Percentiles rank a stretch among this genome's conserved stretches.
phyloP scores from a whole-genome alignment of 306 rosid genomes.

The Aeschynomene evenia region DNA sequence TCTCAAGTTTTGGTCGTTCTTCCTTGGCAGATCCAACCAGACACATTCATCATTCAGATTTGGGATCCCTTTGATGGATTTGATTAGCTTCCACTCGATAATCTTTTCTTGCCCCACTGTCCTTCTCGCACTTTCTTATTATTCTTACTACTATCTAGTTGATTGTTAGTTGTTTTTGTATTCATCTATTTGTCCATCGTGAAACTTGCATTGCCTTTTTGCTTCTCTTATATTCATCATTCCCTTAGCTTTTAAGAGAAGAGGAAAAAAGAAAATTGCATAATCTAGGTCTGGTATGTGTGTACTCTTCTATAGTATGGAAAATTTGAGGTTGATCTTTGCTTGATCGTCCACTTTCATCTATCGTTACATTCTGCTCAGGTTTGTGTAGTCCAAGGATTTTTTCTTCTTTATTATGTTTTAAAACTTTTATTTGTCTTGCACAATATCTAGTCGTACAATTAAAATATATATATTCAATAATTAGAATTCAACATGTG shows the following conservation, averaged over 20 bases:
- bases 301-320: not conserved
- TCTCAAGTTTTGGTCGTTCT: slow-evolving; percentile 33
- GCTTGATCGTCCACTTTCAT: not conserved
- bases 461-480: too few species aligned
- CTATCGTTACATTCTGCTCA: not conserved
- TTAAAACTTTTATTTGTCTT: too few species aligned
- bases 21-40: slow-evolving; percentile 18
- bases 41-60: slow-evolving; percentile 21
- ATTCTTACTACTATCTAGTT: slow-evolving; percentile 24
- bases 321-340: slow-evolving; percentile 1
- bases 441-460: too few species aligned
- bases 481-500: too few species aligned
- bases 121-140: slow-evolving; percentile 3
- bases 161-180: too few species aligned
- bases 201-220: not conserved
- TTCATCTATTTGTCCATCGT: slow-evolving; percentile 28
- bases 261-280: too few species aligned
- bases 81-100: not conserved
- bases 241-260: not conserved
- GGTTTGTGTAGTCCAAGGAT: not conserved
- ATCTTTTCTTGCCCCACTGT: not conserved
- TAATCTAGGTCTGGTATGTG: slow-evolving; percentile 14
- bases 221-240: slow-evolving; percentile 16
- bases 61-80: slow-evolving; percentile 32
- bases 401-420: not conserved